phyloP scores from a whole-genome alignment of 2,329 filamentous ascomycete species.

The Neonectria neomacrospora region DNA sequence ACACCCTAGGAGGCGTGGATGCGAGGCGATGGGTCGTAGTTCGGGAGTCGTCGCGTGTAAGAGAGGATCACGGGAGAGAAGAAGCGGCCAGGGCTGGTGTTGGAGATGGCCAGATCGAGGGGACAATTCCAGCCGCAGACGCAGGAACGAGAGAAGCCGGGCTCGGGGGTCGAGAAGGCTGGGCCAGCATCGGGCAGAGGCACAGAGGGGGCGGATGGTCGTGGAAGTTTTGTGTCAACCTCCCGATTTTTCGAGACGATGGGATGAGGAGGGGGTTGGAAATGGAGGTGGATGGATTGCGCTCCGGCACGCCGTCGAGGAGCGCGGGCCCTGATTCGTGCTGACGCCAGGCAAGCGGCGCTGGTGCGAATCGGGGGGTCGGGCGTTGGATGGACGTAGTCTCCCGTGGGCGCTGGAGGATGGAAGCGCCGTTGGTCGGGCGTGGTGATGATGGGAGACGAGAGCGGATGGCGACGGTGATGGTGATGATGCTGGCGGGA shows the following conservation, averaged over 20 bases:
- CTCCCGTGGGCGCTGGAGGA: conserved; percentile 18
- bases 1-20: conserved; percentile 26
- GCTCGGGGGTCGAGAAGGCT: conserved; percentile 57
- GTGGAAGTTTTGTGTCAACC: conserved; percentile 47
- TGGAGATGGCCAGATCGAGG: conserved; percentile 28
- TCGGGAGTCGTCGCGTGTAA: conserved; percentile 37
- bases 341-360: conserved; percentile 30
- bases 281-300: conserved; percentile 34
- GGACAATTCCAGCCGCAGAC: conserved; percentile 41
- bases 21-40: conserved; percentile 23
- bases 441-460: conserved; percentile 14
- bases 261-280: conserved; percentile 41
- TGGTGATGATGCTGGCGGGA: conserved; percentile 27
- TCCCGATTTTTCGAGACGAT: conserved; percentile 48
- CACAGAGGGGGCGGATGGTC: conserved; percentile 45
- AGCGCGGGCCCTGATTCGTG: conserved; percentile 32
- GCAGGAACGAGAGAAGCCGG: conserved; percentile 48
- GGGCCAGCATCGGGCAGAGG: conserved; percentile 54
- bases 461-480: conserved; percentile 12
- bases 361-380: conserved; percentile 21
- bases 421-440: conserved; percentile 8
- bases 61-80: conserved; percentile 32
- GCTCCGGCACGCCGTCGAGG: conserved; percentile 34
- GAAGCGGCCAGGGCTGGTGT: conserved; percentile 24
- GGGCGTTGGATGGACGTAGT: conserved; percentile 29